Evolutionary conservation across 164 flowering plant species (phyloP).

Genomic region (Vitis cinerea): DNA sequence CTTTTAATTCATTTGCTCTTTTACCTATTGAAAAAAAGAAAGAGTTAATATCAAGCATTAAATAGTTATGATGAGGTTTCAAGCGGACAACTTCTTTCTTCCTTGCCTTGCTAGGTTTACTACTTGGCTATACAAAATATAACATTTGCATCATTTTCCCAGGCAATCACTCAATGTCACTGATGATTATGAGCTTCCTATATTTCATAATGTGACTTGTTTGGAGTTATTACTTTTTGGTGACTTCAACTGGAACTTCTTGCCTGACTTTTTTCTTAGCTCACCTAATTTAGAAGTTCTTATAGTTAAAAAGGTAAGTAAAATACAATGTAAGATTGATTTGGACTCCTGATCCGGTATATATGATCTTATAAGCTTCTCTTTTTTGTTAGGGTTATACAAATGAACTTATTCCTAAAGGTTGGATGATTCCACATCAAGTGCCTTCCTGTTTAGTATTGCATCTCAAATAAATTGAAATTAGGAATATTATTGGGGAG

Average conservation of each 20-base stretch:
- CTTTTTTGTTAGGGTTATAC: no score
- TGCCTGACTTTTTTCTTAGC: conserved; percentile 8
- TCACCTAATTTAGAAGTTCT: conserved; percentile 16
- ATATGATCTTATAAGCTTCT: no score
- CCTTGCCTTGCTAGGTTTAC: neutral
- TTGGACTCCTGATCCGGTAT: no score
- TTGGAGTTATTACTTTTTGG: conserved; percentile 2
- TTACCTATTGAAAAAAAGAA: no score
- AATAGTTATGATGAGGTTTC: neutral
- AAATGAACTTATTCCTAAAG: no score
- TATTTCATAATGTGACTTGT: conserved; percentile 12
- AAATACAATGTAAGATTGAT: no score
- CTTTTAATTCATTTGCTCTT: no score
- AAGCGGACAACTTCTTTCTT: neutral
- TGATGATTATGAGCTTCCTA: neutral
- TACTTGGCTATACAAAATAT: neutral
- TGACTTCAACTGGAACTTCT: neutral
- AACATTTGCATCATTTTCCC: neutral
- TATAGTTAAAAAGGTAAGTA: no score
- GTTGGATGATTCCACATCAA: no score
- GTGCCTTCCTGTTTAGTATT: no score
- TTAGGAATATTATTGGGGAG: no score
- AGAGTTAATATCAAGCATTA: neutral
- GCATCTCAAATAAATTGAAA: no score
- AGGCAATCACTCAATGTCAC: neutral